Base-by-base conservation (phyloP, 257 asterid genomes). In the Vinca minor region DNA sequence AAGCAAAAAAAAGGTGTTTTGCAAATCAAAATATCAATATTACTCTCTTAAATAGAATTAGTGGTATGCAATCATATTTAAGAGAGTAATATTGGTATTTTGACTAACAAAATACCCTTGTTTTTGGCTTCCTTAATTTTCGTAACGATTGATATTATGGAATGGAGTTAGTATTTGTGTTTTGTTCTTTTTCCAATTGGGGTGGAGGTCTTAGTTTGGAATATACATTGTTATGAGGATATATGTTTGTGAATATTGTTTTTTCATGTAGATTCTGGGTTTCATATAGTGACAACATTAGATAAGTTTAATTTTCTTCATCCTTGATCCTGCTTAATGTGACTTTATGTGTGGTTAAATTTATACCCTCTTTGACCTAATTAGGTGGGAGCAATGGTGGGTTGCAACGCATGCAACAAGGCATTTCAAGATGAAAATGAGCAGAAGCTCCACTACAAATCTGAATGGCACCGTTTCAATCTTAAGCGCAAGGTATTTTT, bases 391-490 rank as follows among this genome's bases (percentile, higher is more conserved):
- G 74, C 65, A 44, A 84, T 87, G 94, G 76, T 81, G 28, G 81
- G 85, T 29, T 91, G 96, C 79, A 88, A 91, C 74, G 84, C 98
- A n/a, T 91, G 98, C 79, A 88, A 91, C 82, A 81, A 63, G 75
- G 91, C 84, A 64, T 82, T 91, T 39, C 57, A 35, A 3, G 96
- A 83, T 63, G 94, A 88, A 48, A 69, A 69, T 53, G 90, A 91
- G 12, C 95, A 84, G 57, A 91, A 88, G 78, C 82, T 80, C 62
- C 98, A 91, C 78, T 88, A 86, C 86, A 91, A 78, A 78, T 88
- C 98, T 54, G 96, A 86, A 76, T 91, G 98, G 98, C 98, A 91
- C 78, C 94, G 98, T 11, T 91, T 86, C 86, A 91, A 91, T 55
- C 98, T 91, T 74, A 91, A 91, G 76, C 95, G 98, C 80, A 88